These are phyloP conservation scores for Rasamsonia emersonii DNA, from an alignment of 2,329 filamentous ascomycete genomes.

Conservation along the genomic window DNA sequence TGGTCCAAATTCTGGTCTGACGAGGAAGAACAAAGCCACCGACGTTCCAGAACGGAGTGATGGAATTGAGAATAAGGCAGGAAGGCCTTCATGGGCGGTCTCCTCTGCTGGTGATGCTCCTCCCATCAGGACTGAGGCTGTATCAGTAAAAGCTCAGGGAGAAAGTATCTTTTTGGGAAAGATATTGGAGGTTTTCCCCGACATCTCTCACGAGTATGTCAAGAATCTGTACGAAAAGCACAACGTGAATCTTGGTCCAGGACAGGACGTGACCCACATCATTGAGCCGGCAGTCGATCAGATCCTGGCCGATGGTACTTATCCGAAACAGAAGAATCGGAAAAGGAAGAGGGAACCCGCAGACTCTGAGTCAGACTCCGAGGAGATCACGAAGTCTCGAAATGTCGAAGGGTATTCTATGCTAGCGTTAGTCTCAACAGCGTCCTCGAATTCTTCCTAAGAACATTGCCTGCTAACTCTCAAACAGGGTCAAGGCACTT, in stretches of 20 bases:
- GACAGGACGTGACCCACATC: conserved; percentile 7
- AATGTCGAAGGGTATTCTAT: conserved; percentile 13
- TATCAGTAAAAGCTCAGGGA: neutral
- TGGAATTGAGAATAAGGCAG: too few relatives aligned
- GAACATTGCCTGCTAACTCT: conserved; percentile 3
- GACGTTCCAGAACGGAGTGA: too few relatives aligned
- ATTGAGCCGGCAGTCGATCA: conserved; percentile 31
- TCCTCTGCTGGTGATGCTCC: too few relatives aligned
- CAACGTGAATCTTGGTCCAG: conserved; percentile 2
- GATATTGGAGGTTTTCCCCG: conserved; percentile 40
- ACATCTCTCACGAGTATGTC: conserved; percentile 37
- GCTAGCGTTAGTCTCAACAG: conserved; percentile 16
- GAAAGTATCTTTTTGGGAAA: conserved; percentile 19
- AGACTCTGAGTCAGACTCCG: conserved; percentile 19
- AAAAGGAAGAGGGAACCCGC: conserved; percentile 28
- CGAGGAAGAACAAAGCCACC: too few relatives aligned
- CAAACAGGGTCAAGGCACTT: conserved; percentile 18
- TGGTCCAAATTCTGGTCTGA: too few relatives aligned
- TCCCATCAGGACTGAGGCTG: too few relatives aligned
- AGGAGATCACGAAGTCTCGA: conserved; percentile 19
- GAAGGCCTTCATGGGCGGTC: too few relatives aligned
- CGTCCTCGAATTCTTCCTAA: conserved; percentile 1
- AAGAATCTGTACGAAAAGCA: conserved; percentile 24
- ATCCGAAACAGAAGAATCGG: conserved; percentile 35
- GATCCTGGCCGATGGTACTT: conserved; percentile 30